These are phyloP conservation scores for Dioscorea alata DNA, from an alignment of 106 monocot species.

Conservation along the genomic window DNA sequence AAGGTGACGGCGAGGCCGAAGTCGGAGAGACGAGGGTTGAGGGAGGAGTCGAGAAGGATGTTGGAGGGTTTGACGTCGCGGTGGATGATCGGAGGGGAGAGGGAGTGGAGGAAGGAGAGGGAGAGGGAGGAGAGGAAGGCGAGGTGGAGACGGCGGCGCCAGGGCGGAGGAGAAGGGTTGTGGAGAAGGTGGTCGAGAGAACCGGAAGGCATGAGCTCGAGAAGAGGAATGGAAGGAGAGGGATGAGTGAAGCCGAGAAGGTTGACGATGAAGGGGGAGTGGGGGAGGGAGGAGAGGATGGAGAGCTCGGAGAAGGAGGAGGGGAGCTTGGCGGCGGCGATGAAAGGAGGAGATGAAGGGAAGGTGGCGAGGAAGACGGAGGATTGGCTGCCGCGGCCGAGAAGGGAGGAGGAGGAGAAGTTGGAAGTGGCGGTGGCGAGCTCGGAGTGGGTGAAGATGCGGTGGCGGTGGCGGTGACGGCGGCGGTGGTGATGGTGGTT, in stretches of 20 bases:
- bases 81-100: slow-evolving; percentile 25
- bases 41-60: slow-evolving; percentile 22
- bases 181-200: slow-evolving; percentile 34
- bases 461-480: no score
- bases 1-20: slow-evolving; percentile 28
- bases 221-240: slow-evolving; percentile 1
- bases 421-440: slow-evolving; percentile 17
- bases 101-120: slow-evolving; percentile 21
- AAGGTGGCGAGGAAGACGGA: slow-evolving; percentile 29
- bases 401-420: slow-evolving; percentile 26
- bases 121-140: slow-evolving; percentile 15
- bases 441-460: slow-evolving; percentile 12
- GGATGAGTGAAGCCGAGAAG: slow-evolving; percentile 21
- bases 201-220: slow-evolving; percentile 35
- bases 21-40: slow-evolving; percentile 19
- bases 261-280: slow-evolving; percentile 14
- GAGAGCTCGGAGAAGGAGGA: slow-evolving; percentile 14
- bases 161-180: slow-evolving; percentile 3
- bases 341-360: slow-evolving; percentile 10
- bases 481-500: no score
- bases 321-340: slow-evolving; percentile 16
- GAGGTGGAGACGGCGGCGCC: slow-evolving; percentile 13
- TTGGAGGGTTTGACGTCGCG: slow-evolving; percentile 41
- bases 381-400: slow-evolving; percentile 29
- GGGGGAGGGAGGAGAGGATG: slow-evolving; percentile 21